Percentiles rank a stretch among this genome's conserved stretches.
Conservation (phyloP, 2,329 filamentous ascomycete genomes). For the Stylonectria norvegica region DNA sequence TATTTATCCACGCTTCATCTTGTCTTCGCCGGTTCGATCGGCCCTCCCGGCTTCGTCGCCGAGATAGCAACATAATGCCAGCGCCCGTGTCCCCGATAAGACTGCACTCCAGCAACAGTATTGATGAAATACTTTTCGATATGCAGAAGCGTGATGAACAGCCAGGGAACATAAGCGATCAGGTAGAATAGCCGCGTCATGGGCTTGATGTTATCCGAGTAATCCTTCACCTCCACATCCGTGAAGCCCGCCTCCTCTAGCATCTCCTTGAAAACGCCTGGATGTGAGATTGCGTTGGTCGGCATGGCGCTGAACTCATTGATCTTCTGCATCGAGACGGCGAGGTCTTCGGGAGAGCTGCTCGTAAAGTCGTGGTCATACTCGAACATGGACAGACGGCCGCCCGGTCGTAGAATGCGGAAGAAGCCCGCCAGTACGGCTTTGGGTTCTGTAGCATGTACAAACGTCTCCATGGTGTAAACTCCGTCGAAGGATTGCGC, state of each 20-base stretch:
- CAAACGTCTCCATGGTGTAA: conserved; percentile 56
- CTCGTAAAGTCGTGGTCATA: conserved; percentile 39
- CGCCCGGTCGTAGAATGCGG: conserved; percentile 46
- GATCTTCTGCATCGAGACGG: conserved; percentile 31
- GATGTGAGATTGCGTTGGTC: conserved; percentile 36
- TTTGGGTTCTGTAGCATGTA: conserved; percentile 48
- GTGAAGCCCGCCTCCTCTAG: conserved; percentile 43
- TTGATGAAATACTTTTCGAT: conserved; percentile 13
- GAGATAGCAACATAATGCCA: conserved; percentile 10
- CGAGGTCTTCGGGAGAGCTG: conserved; percentile 2
- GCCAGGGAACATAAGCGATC: conserved; percentile 29
- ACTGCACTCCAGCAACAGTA: conserved; percentile 9
- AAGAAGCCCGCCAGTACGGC: conserved; percentile 44
- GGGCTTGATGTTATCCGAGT: conserved; percentile 44
- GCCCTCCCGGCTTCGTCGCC: conserved; percentile 7
- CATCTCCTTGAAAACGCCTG: conserved; percentile 39
- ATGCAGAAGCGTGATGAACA: conserved; percentile 4
- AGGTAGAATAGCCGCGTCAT: conserved; percentile 46
- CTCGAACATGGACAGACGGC: conserved; percentile 43
- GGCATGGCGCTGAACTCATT: conserved; percentile 45
- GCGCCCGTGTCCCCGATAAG: conserved; percentile 5
- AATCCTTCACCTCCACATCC: conserved; percentile 42
- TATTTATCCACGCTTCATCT: no score
- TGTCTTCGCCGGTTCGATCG: conserved; percentile 3
- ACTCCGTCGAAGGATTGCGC: conserved; percentile 44